Base-by-base conservation (phyloP, 257 asterid species). In the Plantago major region DNA sequence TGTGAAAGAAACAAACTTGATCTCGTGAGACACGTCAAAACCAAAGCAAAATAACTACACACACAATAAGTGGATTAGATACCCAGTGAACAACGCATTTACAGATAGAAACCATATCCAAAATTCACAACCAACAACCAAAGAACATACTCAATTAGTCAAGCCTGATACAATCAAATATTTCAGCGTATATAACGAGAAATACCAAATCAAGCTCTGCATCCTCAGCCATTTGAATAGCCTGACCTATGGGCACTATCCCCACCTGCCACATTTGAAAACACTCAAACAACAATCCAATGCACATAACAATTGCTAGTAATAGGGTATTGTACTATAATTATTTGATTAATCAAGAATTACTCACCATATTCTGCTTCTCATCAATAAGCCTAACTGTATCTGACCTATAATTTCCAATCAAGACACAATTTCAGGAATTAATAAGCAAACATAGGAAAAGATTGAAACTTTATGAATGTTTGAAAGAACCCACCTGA, bases 191-290 rank as follows among this genome's bases (percentile, higher is more conserved):
- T 42, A 43, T 46, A 46, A 57, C 47, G 46, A 68, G 66, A 84
- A 80, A 53, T 84, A 93, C 99, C 99, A 93, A 83, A 80, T 89
- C 95, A 64, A 93, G 95, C 71, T 77, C 87, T 63, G 96, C 91
- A 54, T 70, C 89, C 54, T 93, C 96, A 67, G 99, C 99, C 94
- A 82, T 85, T 83, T 80, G 87, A 66, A 85, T 14, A 40, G 99
- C 99, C 81, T 81, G 87, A 68, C 70, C 68, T 73, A 84, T 87
- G 7, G 97, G 65, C 18, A 93, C 84, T 60, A 93, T 22, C 37
- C 97, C 99, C 53, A 93, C 86, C 99, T 92, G 78, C 54, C 76
- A 68, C 73, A 78, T 69, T 58, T 42, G 7, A 54, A 55, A 7
- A 53, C 63, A 65, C 64, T 16, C 10, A 11, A 58, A 56, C n/a